Conservation (phyloP, 2,329 filamentous ascomycete species). For the Blastomyces emzantsi region DNA sequence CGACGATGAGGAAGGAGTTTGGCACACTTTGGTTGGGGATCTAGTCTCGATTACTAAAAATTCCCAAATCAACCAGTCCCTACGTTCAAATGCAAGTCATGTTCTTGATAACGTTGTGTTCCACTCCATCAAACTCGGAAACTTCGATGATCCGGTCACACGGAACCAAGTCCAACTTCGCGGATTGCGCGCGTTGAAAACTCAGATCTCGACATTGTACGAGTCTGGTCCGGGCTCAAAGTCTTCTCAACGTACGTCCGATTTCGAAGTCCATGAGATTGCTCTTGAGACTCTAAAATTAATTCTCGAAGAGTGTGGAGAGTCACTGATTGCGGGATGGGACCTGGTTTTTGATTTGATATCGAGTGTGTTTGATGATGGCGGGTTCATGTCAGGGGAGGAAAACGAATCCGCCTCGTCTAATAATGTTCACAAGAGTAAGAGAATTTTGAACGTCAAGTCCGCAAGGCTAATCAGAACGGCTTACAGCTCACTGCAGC, state of each 20-base stretch:
- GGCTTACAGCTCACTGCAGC: conserved; percentile 79
- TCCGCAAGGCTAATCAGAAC: conserved; percentile 72
- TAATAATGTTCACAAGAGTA: conserved; percentile 2
- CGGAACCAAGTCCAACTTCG: conserved; percentile 60
- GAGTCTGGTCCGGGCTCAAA: conserved; percentile 44
- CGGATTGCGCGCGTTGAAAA: conserved; percentile 57
- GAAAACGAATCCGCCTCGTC: conserved; percentile 20
- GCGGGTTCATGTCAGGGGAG: conserved; percentile 26
- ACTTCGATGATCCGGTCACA: conserved; percentile 35
- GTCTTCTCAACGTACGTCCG: conserved; percentile 52
- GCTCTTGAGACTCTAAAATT: conserved; percentile 70
- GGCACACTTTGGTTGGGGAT: conserved; percentile 56
- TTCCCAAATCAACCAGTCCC: conserved; percentile 29
- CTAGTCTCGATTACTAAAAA: conserved; percentile 42
- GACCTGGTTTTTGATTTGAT: conserved; percentile 77
- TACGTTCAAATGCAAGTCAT: conserved; percentile 49
- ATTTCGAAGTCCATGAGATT: conserved; percentile 71
- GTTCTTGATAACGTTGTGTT: conserved; percentile 45
- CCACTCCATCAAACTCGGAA: conserved; percentile 35
- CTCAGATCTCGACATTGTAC: conserved; percentile 53
- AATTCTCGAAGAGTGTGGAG: conserved; percentile 80
- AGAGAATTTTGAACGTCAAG: conserved; percentile 22
- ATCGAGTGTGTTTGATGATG: conserved; percentile 62
- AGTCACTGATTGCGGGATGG: conserved; percentile 77
- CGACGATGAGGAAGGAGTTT: conserved; percentile 61